Evolutionary conservation across 805 yeast species (phyloP).

Genomic region (Candida andamanensis): DNA sequence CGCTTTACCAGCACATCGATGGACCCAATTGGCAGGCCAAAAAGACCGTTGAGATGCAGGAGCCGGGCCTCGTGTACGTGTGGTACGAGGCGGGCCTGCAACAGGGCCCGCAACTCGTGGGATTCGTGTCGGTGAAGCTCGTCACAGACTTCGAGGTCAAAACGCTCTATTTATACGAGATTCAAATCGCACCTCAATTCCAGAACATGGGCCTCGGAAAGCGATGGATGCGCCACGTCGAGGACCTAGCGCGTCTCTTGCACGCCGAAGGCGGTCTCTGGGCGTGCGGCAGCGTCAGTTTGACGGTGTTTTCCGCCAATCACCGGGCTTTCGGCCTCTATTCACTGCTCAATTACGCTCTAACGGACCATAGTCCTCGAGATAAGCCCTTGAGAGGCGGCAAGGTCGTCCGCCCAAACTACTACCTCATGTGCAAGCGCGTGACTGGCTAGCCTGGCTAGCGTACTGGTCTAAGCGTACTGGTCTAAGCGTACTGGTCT

Average conservation of each 20-base stretch:
- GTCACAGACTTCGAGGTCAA: conserved; percentile 34
- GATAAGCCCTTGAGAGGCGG: conserved; percentile 40
- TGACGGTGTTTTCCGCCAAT: conserved; percentile 52
- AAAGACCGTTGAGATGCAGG: conserved; percentile 43
- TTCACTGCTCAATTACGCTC: conserved; percentile 29
- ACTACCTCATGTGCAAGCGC: conserved; percentile 21
- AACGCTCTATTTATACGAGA: conserved; percentile 52
- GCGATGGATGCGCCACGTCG: conserved; percentile 30
- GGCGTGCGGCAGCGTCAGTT: conserved; percentile 22
- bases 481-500: background rate
- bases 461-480: too few species aligned
- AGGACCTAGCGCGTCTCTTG: conserved; percentile 20
- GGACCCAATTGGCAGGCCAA: conserved; percentile 39
- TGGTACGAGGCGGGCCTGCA: conserved; percentile 17
- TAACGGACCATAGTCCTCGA: conserved; percentile 39
- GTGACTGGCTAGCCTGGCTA: too few species aligned
- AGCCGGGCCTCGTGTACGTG: conserved; percentile 42
- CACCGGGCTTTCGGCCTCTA: conserved; percentile 42
- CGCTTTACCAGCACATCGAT: conserved; percentile 19
- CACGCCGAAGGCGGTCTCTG: background rate
- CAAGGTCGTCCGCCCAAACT: conserved; percentile 36
- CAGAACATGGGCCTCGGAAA: conserved; percentile 38
- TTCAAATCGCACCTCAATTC: conserved; percentile 38
- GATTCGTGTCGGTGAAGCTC: conserved; percentile 45
- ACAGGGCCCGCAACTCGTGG: conserved; percentile 17